Base-by-base conservation (phyloP, 2,329 filamentous ascomycete genomes). In the Tolypocladium tropicale region DNA sequence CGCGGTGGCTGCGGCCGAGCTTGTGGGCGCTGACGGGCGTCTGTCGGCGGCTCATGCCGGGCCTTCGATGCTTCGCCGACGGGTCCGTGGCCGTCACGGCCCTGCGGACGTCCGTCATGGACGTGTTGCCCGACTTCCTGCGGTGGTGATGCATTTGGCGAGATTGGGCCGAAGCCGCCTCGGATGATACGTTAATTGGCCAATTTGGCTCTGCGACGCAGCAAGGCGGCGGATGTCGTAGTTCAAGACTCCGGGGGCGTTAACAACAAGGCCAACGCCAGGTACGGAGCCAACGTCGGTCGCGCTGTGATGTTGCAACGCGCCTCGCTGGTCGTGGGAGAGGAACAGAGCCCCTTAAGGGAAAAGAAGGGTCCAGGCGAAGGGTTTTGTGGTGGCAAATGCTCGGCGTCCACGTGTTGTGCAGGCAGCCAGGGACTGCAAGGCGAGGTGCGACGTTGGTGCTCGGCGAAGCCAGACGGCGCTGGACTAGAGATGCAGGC, bases 51-150 rank as follows among this genome's bases (percentile, higher is more conserved):
- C 71, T 71, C 64, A 78, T 70, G 53, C 68, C 65, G 39, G 79
- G 76, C 48, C 78, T 73, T 64, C 77, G 78, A 60, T 75, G 72
- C 60, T 76, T 76, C 11, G 76, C 64, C 43, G 75, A 67, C 16
- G 43, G 32, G 56, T 81, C 78, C 53, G 74, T 70, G 39, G 72
- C 69, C 9, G 71, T 68, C 57, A 76, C 75, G 33, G 75, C 70
- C 64, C 78, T 81, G 62, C 80, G 77, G 28, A 80, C 75, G 62
- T 83, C 81, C 46, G 79, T 81, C 69, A 74, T 74, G 55, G 80
- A 81, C 48, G 76, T 74, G 68, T 79, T 79, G 58, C 80, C 79
- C 50, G 81, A 83, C 70, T 76, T 81, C 65, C 77, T 76, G 64
- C 80, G 77, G 57, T 74, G 75, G 67, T 83, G 80, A 68, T 81